These are phyloP conservation scores for Furculomyces boomerangus DNA, from an alignment of 371 early-diverging fungal species.

Conservation along the genomic window DNA sequence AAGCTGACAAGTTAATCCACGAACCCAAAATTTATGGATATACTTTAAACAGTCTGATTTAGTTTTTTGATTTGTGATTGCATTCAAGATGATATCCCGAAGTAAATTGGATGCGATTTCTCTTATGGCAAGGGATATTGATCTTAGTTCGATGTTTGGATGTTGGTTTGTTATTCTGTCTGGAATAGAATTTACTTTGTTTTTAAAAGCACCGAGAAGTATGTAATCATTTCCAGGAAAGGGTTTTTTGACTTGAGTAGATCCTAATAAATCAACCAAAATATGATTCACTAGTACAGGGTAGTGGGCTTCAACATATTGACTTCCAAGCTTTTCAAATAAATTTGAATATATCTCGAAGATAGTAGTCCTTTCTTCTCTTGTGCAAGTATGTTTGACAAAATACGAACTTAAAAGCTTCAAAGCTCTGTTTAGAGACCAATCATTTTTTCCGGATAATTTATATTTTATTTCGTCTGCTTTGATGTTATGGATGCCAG, in stretches of 20 bases:
- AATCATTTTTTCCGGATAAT: background rate
- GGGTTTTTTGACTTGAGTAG: background rate
- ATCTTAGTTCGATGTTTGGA: conserved; percentile 6
- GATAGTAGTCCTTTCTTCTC: conserved; percentile 60
- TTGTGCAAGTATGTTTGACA: conserved; percentile 32
- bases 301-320: conserved; percentile 59
- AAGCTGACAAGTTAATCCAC: too few species aligned
- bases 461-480: conserved; percentile 1
- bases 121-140: conserved; percentile 30
- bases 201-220: background rate
- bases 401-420: conserved; percentile 28
- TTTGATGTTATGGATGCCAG: background rate
- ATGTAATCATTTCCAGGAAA: background rate
- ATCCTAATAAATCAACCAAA: conserved; percentile 26
- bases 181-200: background rate
- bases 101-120: conserved; percentile 50
- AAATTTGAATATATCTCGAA: conserved; percentile 62
- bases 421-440: conserved; percentile 30
- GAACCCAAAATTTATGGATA: too few species aligned
- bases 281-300: conserved; percentile 44
- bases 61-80: background rate
- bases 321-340: conserved; percentile 47
- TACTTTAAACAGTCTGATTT: too few species aligned
- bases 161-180: background rate
- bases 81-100: conserved; percentile 21